Evolutionary conservation across 2,329 filamentous ascomycete genomes (phyloP).

Genomic region (Neonectria faginata): DNA sequence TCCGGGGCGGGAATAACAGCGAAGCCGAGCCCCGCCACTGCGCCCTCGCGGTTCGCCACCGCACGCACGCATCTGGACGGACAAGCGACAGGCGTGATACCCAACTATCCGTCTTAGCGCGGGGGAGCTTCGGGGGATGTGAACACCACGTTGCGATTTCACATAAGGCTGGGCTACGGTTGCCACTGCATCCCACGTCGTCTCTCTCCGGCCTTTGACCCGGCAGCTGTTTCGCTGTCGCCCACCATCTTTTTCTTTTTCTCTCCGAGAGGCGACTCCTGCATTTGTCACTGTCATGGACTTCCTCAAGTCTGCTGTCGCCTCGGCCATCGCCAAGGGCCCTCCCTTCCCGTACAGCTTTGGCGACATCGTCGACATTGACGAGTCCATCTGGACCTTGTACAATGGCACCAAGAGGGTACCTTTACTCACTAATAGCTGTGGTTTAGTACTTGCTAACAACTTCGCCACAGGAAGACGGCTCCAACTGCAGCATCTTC

Average conservation of each 20-base stretch:
- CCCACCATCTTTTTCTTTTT: not conserved
- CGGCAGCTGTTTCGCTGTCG: not conserved
- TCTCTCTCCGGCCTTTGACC: not conserved
- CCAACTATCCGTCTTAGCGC: conserved; percentile 38
- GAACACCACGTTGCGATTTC: conserved; percentile 45
- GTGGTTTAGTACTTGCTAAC: not conserved
- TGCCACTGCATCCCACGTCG: conserved; percentile 14
- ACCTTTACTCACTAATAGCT: conserved; percentile 45
- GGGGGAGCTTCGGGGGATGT: conserved; percentile 39
- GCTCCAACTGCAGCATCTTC: conserved; percentile 95
- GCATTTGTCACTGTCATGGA: conserved; percentile 72
- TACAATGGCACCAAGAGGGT: conserved; percentile 94
- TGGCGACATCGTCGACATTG: conserved; percentile 90
- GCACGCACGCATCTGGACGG: not conserved
- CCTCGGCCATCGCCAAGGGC: conserved; percentile 94
- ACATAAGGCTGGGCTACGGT: conserved; percentile 12
- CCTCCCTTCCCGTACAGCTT: conserved; percentile 93
- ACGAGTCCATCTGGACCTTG: conserved; percentile 95
- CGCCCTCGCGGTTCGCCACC: not conserved
- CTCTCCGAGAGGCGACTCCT: not conserved
- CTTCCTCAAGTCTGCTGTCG: conserved; percentile 97
- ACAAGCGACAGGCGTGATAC: conserved; percentile 9
- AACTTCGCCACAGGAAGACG: conserved; percentile 76
- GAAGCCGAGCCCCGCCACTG: conserved; percentile 12
- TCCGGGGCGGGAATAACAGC: conserved; percentile 26